phyloP scores from a whole-genome alignment of 139 green algal genomes.

The Micromonas pusilla region DNA sequence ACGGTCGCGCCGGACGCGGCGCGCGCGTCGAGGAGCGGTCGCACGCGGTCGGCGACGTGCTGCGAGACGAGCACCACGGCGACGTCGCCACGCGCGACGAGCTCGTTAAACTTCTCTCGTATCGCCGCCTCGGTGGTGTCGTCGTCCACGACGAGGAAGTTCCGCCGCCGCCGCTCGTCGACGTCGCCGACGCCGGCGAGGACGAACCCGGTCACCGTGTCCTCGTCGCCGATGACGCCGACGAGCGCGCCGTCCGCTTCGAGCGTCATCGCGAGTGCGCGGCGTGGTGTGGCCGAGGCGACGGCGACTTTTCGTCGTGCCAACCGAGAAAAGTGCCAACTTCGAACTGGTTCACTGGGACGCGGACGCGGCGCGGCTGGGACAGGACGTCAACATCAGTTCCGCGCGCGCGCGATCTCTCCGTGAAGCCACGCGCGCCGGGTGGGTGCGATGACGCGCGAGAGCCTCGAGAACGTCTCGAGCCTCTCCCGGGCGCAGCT shows the following conservation, averaged over 20 bases:
- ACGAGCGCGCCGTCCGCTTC: neutral
- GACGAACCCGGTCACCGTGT: conserved; percentile 96
- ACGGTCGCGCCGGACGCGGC: conserved; percentile 73
- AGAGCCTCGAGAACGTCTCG: neutral
- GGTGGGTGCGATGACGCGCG: neutral
- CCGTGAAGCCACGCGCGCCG: neutral
- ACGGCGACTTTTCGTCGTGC: too few relatives aligned
- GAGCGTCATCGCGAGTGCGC: neutral
- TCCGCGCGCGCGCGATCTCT: too few relatives aligned
- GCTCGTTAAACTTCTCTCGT: conserved; percentile 89
- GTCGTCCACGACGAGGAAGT: conserved; percentile 93
- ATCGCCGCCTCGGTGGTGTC: conserved; percentile 74
- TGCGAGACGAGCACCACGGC: conserved; percentile 94
- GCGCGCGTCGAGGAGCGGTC: conserved; percentile 65
- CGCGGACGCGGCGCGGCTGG: too few relatives aligned
- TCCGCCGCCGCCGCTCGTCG: conserved; percentile 78
- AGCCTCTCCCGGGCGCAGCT: neutral
- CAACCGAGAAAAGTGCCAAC: too few relatives aligned
- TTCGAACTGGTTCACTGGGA: too few relatives aligned
- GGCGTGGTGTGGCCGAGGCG: too few relatives aligned
- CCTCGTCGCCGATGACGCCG: conserved; percentile 47
- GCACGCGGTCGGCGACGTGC: conserved; percentile 74
- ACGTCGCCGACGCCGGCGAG: conserved; percentile 90
- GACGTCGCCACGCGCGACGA: conserved; percentile 82
- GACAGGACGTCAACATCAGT: too few relatives aligned